Percentiles rank a stretch among this genome's conserved stretches.
phyloP scores from a whole-genome alignment of 345 rosid species.

The Eutrema heterophyllum region DNA sequence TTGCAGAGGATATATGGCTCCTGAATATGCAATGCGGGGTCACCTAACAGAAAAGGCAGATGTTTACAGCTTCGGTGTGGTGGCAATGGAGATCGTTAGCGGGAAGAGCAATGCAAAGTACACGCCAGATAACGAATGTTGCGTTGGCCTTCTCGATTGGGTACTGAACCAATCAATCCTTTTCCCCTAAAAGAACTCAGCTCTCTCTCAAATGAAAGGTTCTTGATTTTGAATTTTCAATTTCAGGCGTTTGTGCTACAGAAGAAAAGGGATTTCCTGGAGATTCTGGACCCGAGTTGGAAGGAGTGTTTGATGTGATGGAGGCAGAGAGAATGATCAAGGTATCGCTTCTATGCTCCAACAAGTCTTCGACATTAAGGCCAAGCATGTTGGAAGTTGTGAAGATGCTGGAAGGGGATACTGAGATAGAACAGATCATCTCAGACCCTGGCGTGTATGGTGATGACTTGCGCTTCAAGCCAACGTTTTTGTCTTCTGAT shows the following conservation, averaged over 20 bases:
- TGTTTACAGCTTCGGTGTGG: too few species aligned
- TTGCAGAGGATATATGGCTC: too few species aligned
- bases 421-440: constrained; percentile 14
- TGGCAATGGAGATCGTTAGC: too few species aligned
- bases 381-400: constrained; percentile 48
- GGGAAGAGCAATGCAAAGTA: too few species aligned
- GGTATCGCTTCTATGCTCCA: constrained; percentile 41
- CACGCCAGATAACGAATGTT: too few species aligned
- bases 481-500: not conserved
- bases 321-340: constrained; percentile 42
- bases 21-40: too few species aligned
- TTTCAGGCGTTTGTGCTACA: constrained; percentile 38
- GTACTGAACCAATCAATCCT: not conserved
- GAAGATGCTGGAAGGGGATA: constrained; percentile 40
- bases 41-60: too few species aligned
- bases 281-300: constrained; percentile 40
- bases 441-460: constrained; percentile 23
- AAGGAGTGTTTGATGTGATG: constrained; percentile 15
- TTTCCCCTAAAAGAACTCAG: not conserved
- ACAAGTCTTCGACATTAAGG: constrained; percentile 36
- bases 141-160: too few species aligned
- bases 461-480: not conserved
- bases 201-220: not conserved
- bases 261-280: constrained; percentile 20
- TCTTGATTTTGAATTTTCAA: not conserved